phyloP scores from a whole-genome alignment of 73 alveolate genomes.

The Tetrahymena elliotti region DNA sequence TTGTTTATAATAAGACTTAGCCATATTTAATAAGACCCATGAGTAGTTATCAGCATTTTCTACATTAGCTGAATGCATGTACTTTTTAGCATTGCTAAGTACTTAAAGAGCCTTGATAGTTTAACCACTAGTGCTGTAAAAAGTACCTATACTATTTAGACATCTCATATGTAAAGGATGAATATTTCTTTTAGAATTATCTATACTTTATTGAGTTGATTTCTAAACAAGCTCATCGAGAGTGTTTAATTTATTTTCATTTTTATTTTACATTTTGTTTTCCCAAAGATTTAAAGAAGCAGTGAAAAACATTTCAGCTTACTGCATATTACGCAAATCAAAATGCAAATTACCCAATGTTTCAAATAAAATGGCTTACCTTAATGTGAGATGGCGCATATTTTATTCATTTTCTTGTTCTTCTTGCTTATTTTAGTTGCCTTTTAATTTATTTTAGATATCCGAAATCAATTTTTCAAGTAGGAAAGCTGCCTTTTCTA shows the following conservation, averaged over 20 bases:
- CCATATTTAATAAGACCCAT: not conserved
- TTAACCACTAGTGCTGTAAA: not conserved
- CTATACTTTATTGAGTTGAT: not conserved
- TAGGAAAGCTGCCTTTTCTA: not conserved
- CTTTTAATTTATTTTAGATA: not conserved
- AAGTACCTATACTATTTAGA: not conserved
- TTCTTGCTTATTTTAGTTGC: not conserved
- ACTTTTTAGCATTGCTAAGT: not conserved
- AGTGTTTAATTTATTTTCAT: not conserved
- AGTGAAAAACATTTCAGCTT: not conserved
- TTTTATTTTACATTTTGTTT: not conserved
- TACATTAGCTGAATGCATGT: not conserved
- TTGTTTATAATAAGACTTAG: not conserved
- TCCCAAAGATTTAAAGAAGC: not conserved
- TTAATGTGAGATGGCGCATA: not conserved
- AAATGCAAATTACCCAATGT: not conserved
- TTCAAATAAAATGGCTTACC: not conserved
- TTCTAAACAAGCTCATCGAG: not conserved
- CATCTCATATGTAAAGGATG: not conserved
- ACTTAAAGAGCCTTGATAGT: not conserved
- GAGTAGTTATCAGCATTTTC: not conserved
- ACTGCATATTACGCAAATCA: not conserved
- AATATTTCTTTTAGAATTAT: not conserved
- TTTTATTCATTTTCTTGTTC: not conserved
- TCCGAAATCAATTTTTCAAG: not conserved